phyloP scores from a whole-genome alignment of 345 rosid species.

The Isatis tinctoria region DNA sequence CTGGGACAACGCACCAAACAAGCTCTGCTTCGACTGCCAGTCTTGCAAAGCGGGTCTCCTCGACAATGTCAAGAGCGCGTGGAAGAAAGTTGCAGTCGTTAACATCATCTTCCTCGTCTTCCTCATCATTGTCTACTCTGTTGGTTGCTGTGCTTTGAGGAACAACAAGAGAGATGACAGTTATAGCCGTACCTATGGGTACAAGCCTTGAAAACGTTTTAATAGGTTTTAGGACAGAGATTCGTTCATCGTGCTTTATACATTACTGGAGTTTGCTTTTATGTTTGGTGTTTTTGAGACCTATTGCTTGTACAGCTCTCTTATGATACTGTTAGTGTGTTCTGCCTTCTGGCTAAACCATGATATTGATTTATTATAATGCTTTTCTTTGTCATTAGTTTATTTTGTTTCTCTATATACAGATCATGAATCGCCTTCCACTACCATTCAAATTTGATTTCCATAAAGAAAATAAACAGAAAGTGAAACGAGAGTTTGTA shows the following conservation, averaged over 20 bases:
- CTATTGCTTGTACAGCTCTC: slow-evolving; percentile 25
- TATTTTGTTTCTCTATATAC: not conserved
- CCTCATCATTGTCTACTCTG: slow-evolving; percentile 79
- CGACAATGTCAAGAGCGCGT: slow-evolving; percentile 69
- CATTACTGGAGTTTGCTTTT: slow-evolving; percentile 1
- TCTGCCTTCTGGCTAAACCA: slow-evolving; percentile 9
- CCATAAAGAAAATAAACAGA: no score
- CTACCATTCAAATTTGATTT: no score
- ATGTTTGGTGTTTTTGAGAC: slow-evolving; percentile 20
- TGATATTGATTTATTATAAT: slow-evolving; percentile 15
- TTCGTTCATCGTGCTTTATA: slow-evolving; percentile 9
- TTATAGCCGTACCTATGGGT: slow-evolving; percentile 21
- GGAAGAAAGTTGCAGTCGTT: slow-evolving; percentile 92
- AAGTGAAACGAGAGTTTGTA: no score
- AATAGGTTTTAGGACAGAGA: slow-evolving; percentile 20
- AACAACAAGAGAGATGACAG: slow-evolving; percentile 62
- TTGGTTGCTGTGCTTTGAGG: slow-evolving; percentile 96
- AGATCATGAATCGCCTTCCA: not conserved
- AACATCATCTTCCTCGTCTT: slow-evolving; percentile 75
- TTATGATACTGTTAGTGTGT: slow-evolving; percentile 10
- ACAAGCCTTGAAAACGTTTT: slow-evolving; percentile 33
- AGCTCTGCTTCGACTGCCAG: slow-evolving; percentile 72
- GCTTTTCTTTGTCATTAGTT: not conserved
- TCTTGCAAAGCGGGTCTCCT: slow-evolving; percentile 94
- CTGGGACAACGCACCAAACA: slow-evolving; percentile 48